Percentiles rank a stretch among this genome's conserved stretches.
Evolutionary conservation across 1,139 yeast species (phyloP).

Genomic region (Geotrichum citri-aurantii): DNA sequence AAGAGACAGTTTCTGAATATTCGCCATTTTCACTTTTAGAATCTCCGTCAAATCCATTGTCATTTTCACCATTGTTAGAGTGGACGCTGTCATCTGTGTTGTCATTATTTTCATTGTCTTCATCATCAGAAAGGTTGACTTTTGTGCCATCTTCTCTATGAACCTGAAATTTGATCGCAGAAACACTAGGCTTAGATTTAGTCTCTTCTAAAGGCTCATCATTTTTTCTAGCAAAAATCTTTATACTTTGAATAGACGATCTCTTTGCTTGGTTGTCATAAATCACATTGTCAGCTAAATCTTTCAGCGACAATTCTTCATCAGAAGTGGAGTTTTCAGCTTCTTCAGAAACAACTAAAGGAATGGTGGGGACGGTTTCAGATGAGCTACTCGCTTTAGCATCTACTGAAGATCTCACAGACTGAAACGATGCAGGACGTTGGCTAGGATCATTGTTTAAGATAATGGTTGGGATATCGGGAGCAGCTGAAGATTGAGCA

Average conservation of each 20-base stretch:
- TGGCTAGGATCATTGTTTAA: conserved; percentile 10
- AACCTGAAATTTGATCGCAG: conserved; percentile 4
- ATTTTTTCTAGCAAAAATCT: conserved; percentile 12
- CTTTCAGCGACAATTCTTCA: not conserved
- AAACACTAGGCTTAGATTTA: conserved; percentile 4
- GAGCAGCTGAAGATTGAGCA: conserved; percentile 1
- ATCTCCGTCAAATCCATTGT: not conserved
- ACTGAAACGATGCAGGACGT: conserved; percentile 3
- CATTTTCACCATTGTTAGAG: not conserved
- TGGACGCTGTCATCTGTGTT: not conserved
- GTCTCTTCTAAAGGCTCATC: not conserved
- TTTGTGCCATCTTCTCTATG: conserved; percentile 3
- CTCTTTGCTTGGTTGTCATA: conserved; percentile 5
- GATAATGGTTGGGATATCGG: conserved; percentile 8
- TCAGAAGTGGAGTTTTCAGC: not conserved
- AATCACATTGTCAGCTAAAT: conserved; percentile 2
- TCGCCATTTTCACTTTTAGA: not conserved
- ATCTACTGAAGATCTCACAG: not conserved
- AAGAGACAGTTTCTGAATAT: not conserved
- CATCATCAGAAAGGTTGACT: not conserved
- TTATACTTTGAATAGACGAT: conserved; percentile 17
- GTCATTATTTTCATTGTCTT: not conserved
- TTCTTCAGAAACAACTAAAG: not conserved
- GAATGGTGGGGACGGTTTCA: not conserved
- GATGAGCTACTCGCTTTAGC: not conserved